These are phyloP conservation scores for Russula ochroleuca DNA, from an alignment of 768 basidiomycete species.

Conservation along the genomic window DNA sequence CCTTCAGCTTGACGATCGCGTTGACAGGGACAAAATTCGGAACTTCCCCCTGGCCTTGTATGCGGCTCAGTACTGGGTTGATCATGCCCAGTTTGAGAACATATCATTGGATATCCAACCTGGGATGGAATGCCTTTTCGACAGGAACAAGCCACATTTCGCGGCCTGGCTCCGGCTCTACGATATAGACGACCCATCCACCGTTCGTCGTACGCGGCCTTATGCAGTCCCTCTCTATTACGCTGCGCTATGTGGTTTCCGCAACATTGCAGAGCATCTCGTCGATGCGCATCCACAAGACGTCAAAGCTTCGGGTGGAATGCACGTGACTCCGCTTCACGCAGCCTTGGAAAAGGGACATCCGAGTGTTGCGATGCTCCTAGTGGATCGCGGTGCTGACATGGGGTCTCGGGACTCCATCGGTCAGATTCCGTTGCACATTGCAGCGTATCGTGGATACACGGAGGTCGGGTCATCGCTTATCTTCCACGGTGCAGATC, in stretches of 20 bases:
- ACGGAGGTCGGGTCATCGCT: neutral
- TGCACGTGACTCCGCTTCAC: neutral
- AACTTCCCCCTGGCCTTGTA: neutral
- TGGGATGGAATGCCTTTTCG: neutral
- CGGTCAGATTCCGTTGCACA: neutral
- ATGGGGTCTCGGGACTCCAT: neutral
- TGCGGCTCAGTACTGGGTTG: neutral
- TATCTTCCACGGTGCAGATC: neutral
- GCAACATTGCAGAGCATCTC: no score
- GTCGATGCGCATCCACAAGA: neutral
- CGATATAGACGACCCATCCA: neutral
- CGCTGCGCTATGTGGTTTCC: no score
- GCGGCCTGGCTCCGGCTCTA: neutral
- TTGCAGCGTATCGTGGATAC: neutral
- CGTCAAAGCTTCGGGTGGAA: neutral
- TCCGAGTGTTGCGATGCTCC: neutral
- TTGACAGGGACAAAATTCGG: neutral
- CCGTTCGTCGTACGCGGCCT: neutral
- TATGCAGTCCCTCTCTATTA: neutral
- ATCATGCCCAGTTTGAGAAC: no score
- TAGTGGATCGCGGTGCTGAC: neutral
- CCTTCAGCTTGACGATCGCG: neutral
- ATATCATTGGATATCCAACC: no score
- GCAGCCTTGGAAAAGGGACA: neutral
- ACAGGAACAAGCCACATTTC: neutral